These are phyloP conservation scores for Sarcodon sp. DNA, from an alignment of 768 basidiomycete species.

Conservation along the genomic window DNA sequence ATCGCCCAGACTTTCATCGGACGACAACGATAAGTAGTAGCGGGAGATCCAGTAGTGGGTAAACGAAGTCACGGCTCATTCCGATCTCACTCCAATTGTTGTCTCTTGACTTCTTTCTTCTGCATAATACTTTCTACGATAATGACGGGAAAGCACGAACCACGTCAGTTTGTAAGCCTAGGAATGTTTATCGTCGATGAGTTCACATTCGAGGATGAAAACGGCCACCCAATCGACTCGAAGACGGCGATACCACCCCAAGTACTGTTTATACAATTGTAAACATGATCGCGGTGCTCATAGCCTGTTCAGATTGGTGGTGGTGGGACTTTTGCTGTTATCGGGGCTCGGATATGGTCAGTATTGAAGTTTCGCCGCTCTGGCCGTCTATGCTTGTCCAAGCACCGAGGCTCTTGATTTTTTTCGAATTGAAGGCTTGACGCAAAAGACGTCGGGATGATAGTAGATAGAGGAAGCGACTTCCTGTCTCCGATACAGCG, in stretches of 20 bases:
- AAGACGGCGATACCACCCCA: neutral
- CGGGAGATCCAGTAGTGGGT: neutral
- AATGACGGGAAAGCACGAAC: neutral
- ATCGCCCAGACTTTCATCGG: conserved; percentile 31
- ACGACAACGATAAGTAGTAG: neutral
- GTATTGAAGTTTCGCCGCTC: neutral
- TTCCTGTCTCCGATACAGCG: conserved; percentile 50
- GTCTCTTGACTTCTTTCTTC: neutral
- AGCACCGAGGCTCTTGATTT: neutral
- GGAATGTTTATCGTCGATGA: conserved; percentile 90
- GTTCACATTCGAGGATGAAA: conserved; percentile 47
- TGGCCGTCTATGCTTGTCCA: neutral
- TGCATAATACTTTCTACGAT: neutral
- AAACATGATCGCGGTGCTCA: neutral
- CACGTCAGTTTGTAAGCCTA: conserved; percentile 42
- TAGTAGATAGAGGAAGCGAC: conserved; percentile 71
- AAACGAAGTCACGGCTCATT: neutral
- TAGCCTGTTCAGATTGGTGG: conserved; percentile 57
- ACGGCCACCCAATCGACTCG: conserved; percentile 35
- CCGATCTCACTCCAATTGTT: neutral
- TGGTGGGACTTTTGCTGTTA: conserved; percentile 70
- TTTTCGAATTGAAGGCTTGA: conserved; percentile 38
- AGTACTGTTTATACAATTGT: neutral
- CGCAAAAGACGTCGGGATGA: conserved; percentile 57
- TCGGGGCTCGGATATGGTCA: conserved; percentile 78